Conservation (phyloP, 371 early-diverging fungal genomes). For the Nematocida ironsii region DNA sequence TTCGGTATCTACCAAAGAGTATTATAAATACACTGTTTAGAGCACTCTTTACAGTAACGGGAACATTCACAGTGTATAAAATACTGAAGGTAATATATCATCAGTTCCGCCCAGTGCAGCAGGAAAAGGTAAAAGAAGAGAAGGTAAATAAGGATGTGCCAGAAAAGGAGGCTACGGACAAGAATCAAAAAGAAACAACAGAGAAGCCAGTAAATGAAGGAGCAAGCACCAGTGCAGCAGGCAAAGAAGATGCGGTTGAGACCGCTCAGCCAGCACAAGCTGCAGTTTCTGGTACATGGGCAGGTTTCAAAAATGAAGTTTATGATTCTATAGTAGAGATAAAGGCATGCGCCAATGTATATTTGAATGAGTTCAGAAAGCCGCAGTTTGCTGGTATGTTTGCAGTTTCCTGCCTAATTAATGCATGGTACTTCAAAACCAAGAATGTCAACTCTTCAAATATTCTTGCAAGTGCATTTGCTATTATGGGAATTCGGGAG, state of each 20-base stretch:
- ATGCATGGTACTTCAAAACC: slow-evolving; percentile 75
- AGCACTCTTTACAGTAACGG: slow-evolving; percentile 34
- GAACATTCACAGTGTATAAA: slow-evolving; percentile 43
- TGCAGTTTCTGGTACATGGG: too few relatives aligned
- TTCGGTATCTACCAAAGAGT: slow-evolving; percentile 28
- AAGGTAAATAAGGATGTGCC: background rate
- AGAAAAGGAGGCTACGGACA: background rate
- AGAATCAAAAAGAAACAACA: background rate
- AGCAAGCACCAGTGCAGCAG: background rate
- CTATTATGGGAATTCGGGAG: slow-evolving; percentile 78
- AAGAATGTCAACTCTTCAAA: slow-evolving; percentile 88
- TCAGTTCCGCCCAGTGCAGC: background rate
- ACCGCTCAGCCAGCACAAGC: background rate
- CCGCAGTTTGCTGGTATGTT: slow-evolving; percentile 12
- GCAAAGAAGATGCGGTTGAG: background rate
- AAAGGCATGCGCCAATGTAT: background rate
- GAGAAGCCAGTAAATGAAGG: background rate
- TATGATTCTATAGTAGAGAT: background rate
- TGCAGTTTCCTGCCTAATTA: slow-evolving; percentile 65
- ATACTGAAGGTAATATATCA: slow-evolving; percentile 3
- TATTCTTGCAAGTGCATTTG: slow-evolving; percentile 79
- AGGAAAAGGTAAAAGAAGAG: background rate
- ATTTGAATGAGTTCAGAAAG: background rate
- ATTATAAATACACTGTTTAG: slow-evolving; percentile 38
- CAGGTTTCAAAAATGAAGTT: background rate